Percentiles rank a stretch among this genome's conserved stretches.
Conservation (phyloP, 164 flowering plant species). For the Magnolia officinalis region DNA sequence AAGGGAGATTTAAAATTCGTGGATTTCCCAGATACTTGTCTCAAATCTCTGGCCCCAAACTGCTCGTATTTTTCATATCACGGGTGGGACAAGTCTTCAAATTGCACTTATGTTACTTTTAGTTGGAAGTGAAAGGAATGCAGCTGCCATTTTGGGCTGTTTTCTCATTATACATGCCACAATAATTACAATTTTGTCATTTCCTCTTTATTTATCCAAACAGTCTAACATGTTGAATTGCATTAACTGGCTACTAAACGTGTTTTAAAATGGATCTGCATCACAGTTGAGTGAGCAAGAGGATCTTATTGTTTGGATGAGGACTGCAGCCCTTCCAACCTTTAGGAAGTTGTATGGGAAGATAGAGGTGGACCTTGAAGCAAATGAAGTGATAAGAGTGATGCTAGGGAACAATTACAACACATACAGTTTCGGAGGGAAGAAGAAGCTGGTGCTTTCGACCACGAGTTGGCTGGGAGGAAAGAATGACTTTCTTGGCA, state of each 20-base stretch:
- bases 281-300: conserved; percentile 79
- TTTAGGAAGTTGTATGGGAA: conserved; percentile 93
- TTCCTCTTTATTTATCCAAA: background rate
- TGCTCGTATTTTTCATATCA: too few relatives aligned
- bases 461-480: conserved; percentile 99
- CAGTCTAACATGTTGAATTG: background rate
- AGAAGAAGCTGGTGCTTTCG: conserved; percentile 93
- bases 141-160: too few relatives aligned
- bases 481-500: conserved; percentile 91
- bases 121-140: too few relatives aligned
- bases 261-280: conserved; percentile 12
- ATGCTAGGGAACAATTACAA: conserved; percentile 66
- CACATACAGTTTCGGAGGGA: conserved; percentile 85
- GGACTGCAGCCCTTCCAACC: conserved; percentile 98
- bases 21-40: too few relatives aligned
- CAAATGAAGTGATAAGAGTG: conserved; percentile 46
- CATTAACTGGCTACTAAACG: background rate
- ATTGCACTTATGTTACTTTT: too few relatives aligned
- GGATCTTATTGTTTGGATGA: conserved; percentile 98
- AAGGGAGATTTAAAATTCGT: too few relatives aligned
- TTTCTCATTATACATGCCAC: background rate
- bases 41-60: too few relatives aligned
- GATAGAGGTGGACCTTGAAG: conserved; percentile 74
- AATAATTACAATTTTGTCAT: background rate
- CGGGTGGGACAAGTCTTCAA: too few relatives aligned